Evolutionary conservation across 2,329 filamentous ascomycete genomes (phyloP).

Genomic region (Trichoderma sp.): DNA sequence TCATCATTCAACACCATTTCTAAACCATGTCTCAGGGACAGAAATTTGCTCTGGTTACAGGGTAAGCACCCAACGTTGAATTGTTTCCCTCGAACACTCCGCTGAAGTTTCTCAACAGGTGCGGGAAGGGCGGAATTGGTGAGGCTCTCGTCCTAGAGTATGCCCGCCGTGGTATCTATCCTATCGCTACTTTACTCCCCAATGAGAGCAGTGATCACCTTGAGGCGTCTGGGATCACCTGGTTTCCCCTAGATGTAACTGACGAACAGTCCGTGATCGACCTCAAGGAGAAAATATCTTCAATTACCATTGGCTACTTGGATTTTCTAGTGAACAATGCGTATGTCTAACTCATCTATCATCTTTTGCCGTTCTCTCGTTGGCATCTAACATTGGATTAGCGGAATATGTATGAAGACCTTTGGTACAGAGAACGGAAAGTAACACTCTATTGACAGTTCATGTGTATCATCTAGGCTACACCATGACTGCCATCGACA

Average conservation of each 20-base stretch:
- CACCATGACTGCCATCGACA: slow-evolving; percentile 31
- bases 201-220: slow-evolving; percentile 26
- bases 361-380: not conserved
- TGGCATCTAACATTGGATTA: not conserved
- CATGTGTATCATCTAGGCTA: slow-evolving; percentile 26
- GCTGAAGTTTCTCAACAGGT: not conserved
- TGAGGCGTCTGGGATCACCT: slow-evolving; percentile 23
- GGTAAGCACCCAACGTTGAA: not conserved
- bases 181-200: slow-evolving; percentile 35
- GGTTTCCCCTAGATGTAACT: slow-evolving; percentile 35
- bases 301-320: slow-evolving; percentile 15
- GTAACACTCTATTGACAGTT: not conserved
- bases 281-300: slow-evolving; percentile 21
- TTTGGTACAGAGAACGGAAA: not conserved
- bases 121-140: slow-evolving; percentile 28
- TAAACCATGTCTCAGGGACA: not conserved
- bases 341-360: not conserved
- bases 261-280: slow-evolving; percentile 27
- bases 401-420: slow-evolving; percentile 5
- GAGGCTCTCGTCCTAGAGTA: slow-evolving; percentile 27
- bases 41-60: slow-evolving; percentile 6
- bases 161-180: slow-evolving; percentile 27
- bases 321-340: slow-evolving; percentile 7
- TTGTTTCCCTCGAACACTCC: not conserved
- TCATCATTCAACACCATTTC: not conserved